Base-by-base conservation (phyloP, 2,329 filamentous ascomycete genomes). In the Xylaria sp. region DNA sequence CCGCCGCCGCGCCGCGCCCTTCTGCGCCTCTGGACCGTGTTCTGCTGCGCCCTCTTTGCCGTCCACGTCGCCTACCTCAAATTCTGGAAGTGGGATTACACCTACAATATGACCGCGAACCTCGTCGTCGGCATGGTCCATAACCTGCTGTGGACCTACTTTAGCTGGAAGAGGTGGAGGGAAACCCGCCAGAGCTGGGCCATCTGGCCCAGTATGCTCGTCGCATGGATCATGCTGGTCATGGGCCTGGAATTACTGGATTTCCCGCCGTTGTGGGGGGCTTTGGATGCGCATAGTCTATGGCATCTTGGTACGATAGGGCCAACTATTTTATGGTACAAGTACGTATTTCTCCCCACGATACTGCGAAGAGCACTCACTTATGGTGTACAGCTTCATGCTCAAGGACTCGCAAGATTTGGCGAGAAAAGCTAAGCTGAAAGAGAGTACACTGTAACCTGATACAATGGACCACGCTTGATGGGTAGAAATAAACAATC, bases 221-320 rank as follows among this genome's bases (percentile, higher is more conserved):
- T 98, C 56, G 92, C 92, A 2, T 97, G 94, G 94, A 87, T 99
- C 73, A 89, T 95, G 74, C 83, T 95, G 78, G 94, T 93, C 41
- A 99, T 99, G 96, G 95, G 95, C 79, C 84, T 99, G 80, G 96
- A 99, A 83, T 80, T 99, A 74, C 88, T 98, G 71, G 96, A 99
- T 80, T 99, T 99, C 76, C 89, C 96, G 62, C 96, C 96, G 2
- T 86, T 92, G 81, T 85, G 87, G 79, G 92, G 93, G 8, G 89
- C 91, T 79, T 81, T 99, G 59, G 96, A 99, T 84, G 96, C 96
- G 4, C 96, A 99, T 82, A 94, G 93, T 76, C 80, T 99, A 70
- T 99, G 96, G 96, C 96, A 99, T 85, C 79, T 97, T 69, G 93
- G 94, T 65, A 99, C 96, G 0, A 95, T 99, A 59, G 87, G 87